Base-by-base conservation (phyloP, 2,329 filamentous ascomycete species). In the Diaporthe batatas region DNA sequence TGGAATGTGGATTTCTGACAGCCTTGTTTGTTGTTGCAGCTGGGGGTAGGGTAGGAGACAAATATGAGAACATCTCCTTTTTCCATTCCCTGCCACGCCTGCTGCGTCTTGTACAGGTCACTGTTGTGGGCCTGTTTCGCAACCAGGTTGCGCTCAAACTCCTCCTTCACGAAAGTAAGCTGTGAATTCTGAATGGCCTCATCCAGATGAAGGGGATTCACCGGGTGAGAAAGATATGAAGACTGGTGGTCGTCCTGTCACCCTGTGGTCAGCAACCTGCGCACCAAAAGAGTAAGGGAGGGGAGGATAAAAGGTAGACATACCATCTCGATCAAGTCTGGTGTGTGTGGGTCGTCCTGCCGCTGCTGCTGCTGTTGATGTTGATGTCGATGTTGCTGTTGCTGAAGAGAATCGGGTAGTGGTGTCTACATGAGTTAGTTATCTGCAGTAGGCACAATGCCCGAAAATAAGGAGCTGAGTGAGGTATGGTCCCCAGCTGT, bases 101-200 rank as follows among this genome's bases (percentile, higher is more conserved):
- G 25, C 44, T 73, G 73, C 0, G 59, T 71, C 58, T 64, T 71
- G 34, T 55, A 53, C 18, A 74, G 68, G 39, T 74, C 73, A 18
- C 18, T 34, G n/a, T 65, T 59, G 39, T 74, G 73, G 12, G 69
- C 57, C 36, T 51, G 71, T 34, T 71, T 70, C 5, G 54, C 73
- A 34, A 62, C 18, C 6, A 21, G 36, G 55, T 70, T 70, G 29
- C 47, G 68, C 44, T 70, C 16, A 23, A 59, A 29, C 42, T 39
- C 54, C 12, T 70, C 54, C 7, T 16, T 14, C 8, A 36, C 12
- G 21, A 34, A 47, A 11, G 54, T 51, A 3, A 58, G 3, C 16
- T n/a, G 16, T 25, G 68, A 70, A 36, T 29, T 49, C 54, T 34
- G 29, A 14, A 59, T 16, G 21, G 70, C 57, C 6, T n/a, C 21